These are phyloP conservation scores for Agroathelia rolfsii DNA, from an alignment of 1,284 basidiomycete genomes.

Conservation along the genomic window DNA sequence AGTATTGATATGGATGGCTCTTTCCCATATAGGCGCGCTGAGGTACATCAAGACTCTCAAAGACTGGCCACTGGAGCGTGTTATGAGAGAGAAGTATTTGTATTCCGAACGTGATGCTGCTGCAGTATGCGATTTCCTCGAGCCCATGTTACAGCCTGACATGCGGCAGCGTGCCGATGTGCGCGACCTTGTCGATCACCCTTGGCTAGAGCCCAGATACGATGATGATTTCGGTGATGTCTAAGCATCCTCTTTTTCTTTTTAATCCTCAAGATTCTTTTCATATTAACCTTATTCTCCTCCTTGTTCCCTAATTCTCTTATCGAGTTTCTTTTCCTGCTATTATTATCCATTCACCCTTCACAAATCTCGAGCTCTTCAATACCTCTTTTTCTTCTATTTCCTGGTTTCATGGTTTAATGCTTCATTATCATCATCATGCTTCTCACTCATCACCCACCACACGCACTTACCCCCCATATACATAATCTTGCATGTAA, in stretches of 20 bases:
- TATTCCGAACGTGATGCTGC: constrained; percentile 51
- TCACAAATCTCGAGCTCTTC: constrained; percentile 4
- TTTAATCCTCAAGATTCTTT: too few species aligned
- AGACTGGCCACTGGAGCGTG: constrained; percentile 75
- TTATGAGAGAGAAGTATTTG: constrained; percentile 80
- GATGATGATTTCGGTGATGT: too few species aligned
- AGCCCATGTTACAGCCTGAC: constrained; percentile 73
- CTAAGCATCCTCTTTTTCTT: too few species aligned
- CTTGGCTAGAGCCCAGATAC: constrained; percentile 55
- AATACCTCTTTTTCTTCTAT: too few species aligned
- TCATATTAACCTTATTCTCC: too few species aligned
- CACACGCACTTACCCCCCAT: too few species aligned
- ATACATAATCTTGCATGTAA: too few species aligned
- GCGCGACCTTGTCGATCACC: constrained; percentile 62
- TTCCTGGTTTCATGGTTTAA: too few species aligned
- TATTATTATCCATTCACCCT: constrained; percentile 2
- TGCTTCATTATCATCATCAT: too few species aligned
- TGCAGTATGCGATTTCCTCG: constrained; percentile 60
- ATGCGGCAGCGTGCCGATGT: constrained; percentile 62
- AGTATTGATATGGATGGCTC: too few species aligned
- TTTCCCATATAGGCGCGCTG: constrained; percentile 34
- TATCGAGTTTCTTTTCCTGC: neutral
- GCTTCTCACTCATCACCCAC: too few species aligned
- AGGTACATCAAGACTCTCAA: constrained; percentile 75
- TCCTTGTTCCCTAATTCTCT: too few species aligned